Evolutionary conservation across 75 land plant species (phyloP).

Genomic region (Ceratopteris richardii): DNA sequence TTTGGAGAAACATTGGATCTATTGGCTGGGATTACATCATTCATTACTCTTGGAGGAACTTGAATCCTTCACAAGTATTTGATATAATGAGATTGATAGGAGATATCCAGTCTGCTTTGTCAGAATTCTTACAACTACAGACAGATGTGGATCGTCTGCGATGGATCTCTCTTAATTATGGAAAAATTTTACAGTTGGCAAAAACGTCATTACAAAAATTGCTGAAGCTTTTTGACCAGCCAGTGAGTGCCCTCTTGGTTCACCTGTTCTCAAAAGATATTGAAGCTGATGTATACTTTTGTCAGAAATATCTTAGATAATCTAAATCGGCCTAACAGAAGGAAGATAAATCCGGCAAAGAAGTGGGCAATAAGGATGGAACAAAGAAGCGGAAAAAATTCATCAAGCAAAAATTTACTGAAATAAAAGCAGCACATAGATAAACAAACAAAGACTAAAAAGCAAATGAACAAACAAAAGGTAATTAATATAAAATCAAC

Average conservation of each 20-base stretch:
- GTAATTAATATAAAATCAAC: no score
- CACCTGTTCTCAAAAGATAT: no score
- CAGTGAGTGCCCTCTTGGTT: not conserved
- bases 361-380: no score
- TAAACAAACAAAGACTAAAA: no score
- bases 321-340: no score
- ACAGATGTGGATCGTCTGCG: constrained; percentile 1
- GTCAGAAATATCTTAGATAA: no score
- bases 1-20: not conserved
- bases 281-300: no score
- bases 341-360: no score
- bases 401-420: no score
- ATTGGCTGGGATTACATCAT: constrained; percentile 2
- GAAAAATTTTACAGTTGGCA: not conserved
- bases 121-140: not conserved
- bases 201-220: not conserved
- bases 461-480: no score
- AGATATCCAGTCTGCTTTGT: constrained; percentile 1
- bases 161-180: not conserved
- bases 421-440: no score
- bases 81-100: not conserved
- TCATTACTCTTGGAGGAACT: not conserved
- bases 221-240: not conserved
- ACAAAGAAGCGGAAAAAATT: no score
- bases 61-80: constrained; percentile 1